These are phyloP conservation scores for Tricholoma furcatifolium DNA, from an alignment of 768 basidiomycete species.

Conservation along the genomic window DNA sequence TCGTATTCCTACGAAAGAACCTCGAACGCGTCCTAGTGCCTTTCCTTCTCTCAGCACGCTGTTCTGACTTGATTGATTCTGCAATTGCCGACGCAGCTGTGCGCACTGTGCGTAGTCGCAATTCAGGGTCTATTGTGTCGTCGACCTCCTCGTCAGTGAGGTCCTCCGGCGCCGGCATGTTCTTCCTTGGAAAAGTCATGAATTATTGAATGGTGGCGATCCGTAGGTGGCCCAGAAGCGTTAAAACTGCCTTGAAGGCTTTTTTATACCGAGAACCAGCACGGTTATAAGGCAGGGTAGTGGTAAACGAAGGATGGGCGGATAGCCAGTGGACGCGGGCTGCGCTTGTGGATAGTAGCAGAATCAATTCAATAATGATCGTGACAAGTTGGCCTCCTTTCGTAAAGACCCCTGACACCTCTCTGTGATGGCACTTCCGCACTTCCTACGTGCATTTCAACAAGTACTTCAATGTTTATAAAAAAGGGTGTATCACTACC, in stretches of 20 bases:
- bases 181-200: slow-evolving; percentile 42
- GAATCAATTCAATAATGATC: neutral
- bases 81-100: slow-evolving; percentile 91
- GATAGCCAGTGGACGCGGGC: neutral
- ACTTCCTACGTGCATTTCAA: no score
- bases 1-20: slow-evolving; percentile 53
- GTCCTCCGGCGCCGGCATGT: slow-evolving; percentile 34
- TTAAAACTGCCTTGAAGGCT: slow-evolving; percentile 6
- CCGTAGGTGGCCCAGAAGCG: slow-evolving; percentile 12
- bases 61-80: slow-evolving; percentile 80
- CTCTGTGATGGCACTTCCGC: no score
- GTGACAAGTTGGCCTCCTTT: no score
- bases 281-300: slow-evolving; percentile 14
- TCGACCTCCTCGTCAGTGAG: slow-evolving; percentile 64
- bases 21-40: slow-evolving; percentile 47
- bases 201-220: slow-evolving; percentile 9
- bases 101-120: slow-evolving; percentile 87
- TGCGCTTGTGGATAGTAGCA: neutral
- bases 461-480: no score
- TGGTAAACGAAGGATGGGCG: slow-evolving; percentile 13
- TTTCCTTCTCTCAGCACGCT: slow-evolving; percentile 60
- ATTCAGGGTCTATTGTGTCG: slow-evolving; percentile 75
- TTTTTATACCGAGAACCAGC: slow-evolving; percentile 23
- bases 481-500: no score
- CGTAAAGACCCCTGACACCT: no score